phyloP scores from a whole-genome alignment of 1,284 basidiomycete species.

The Puccinia hordei region DNA sequence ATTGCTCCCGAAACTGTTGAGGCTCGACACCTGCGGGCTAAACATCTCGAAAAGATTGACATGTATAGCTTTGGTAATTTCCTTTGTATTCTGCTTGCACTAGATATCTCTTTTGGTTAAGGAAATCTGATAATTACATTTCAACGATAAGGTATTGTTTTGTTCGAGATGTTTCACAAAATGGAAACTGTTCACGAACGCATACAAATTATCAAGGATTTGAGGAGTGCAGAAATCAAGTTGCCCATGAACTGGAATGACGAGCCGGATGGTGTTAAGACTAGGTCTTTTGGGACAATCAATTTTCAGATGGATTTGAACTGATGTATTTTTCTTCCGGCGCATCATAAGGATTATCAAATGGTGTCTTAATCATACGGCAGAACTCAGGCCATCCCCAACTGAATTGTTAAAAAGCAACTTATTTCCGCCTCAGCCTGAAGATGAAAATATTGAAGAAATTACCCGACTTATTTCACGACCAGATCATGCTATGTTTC shows the following conservation, averaged over 20 bases:
- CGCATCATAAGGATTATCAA: constrained; percentile 67
- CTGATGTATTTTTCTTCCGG: constrained; percentile 54
- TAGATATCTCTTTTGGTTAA: not conserved
- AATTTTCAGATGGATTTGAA: not conserved
- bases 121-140: not conserved
- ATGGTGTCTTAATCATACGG: constrained; percentile 80
- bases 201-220: constrained; percentile 75
- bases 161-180: constrained; percentile 96
- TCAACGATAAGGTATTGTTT: constrained; percentile 70
- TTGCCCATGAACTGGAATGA: constrained; percentile 74
- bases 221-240: constrained; percentile 71
- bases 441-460: constrained; percentile 60
- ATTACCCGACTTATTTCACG: constrained; percentile 58
- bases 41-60: constrained; percentile 79
- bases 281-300: not conserved
- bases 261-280: constrained; percentile 50
- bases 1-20: constrained; percentile 79
- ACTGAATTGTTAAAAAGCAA: constrained; percentile 59
- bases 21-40: constrained; percentile 62
- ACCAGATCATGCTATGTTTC: constrained; percentile 52
- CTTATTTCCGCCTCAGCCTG: constrained; percentile 59
- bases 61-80: constrained; percentile 85
- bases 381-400: constrained; percentile 69
- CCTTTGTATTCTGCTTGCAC: not conserved
- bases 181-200: constrained; percentile 75